Conservation (phyloP, 495 filamentous ascomycete species). For the Pyronema domesticum region DNA sequence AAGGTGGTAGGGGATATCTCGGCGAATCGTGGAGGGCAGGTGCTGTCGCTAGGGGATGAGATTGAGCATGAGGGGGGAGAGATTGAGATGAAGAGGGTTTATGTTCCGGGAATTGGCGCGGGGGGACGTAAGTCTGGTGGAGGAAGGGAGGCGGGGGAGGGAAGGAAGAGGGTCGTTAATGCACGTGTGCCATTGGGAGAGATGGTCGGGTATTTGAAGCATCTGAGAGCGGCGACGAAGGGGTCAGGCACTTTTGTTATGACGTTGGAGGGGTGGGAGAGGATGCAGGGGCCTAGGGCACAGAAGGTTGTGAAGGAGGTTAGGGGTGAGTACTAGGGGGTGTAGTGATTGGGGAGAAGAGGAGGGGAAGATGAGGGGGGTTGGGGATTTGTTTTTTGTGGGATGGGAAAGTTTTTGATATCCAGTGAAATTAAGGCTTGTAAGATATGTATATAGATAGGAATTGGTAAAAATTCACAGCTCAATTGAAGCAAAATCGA, state of each 20-base stretch:
- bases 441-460: too few relatives aligned
- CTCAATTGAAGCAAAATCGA: too few relatives aligned
- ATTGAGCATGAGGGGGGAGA: constrained; percentile 14
- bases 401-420: too few relatives aligned
- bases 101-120: not conserved
- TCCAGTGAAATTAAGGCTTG: too few relatives aligned
- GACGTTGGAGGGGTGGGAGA: constrained; percentile 78
- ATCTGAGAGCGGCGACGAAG: constrained; percentile 69
- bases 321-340: constrained; percentile 10
- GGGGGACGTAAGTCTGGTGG: constrained; percentile 1
- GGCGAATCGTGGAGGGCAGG: constrained; percentile 63
- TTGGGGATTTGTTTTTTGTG: too few relatives aligned
- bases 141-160: constrained; percentile 30
- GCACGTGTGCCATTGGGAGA: constrained; percentile 84
- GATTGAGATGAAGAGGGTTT: constrained; percentile 39
- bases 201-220: constrained; percentile 91
- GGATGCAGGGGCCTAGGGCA: constrained; percentile 46
- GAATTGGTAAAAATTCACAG: too few relatives aligned
- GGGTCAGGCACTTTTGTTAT: constrained; percentile 87
- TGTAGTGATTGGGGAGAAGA: too few relatives aligned
- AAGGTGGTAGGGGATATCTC: constrained; percentile 81
- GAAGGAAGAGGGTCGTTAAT: constrained; percentile 43
- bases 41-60: constrained; percentile 60
- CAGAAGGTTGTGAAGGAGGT: constrained; percentile 14
- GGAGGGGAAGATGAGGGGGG: too few relatives aligned